Percentiles rank a stretch among this genome's conserved stretches.
Conservation (phyloP, 306 rosid species). For the Psophocarpus tetragonolobus region DNA sequence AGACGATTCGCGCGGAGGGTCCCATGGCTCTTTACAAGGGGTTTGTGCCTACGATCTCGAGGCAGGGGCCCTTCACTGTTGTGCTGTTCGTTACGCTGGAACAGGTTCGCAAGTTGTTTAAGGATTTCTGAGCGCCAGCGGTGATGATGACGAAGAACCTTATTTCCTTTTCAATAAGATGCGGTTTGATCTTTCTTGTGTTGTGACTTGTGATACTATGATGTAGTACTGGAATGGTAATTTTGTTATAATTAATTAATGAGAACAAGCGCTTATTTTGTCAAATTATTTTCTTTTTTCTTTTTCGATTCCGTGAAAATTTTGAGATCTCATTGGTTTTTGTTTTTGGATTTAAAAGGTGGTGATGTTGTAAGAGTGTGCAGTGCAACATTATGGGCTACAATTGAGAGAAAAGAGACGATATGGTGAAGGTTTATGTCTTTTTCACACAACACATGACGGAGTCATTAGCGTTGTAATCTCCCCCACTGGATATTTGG, state of each 20-base stretch:
- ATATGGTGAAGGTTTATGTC: neutral
- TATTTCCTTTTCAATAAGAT: neutral
- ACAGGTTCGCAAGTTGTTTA: constrained; percentile 72
- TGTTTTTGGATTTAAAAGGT: neutral
- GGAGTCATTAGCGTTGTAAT: neutral
- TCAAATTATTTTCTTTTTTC: too few species aligned
- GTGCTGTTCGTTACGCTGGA: constrained; percentile 79
- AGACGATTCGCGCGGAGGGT: constrained; percentile 75
- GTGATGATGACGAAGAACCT: constrained; percentile 34
- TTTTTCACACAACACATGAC: neutral
- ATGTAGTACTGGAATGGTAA: neutral
- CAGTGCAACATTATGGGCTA: neutral
- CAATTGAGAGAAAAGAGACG: neutral
- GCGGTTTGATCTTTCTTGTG: neutral
- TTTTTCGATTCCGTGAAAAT: too few species aligned
- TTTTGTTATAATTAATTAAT: neutral
- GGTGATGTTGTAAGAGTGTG: neutral
- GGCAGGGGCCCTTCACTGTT: constrained; percentile 84
- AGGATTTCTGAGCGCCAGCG: constrained; percentile 57
- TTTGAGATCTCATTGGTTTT: neutral
- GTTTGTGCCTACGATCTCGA: constrained; percentile 69
- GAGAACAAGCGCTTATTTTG: neutral
- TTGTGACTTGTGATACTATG: neutral
- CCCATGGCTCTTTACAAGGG: constrained; percentile 77
- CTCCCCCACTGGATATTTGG: neutral